These are phyloP conservation scores for Vaccinium darrowii DNA, from an alignment of 148 eudicot genomes.

Conservation along the genomic window DNA sequence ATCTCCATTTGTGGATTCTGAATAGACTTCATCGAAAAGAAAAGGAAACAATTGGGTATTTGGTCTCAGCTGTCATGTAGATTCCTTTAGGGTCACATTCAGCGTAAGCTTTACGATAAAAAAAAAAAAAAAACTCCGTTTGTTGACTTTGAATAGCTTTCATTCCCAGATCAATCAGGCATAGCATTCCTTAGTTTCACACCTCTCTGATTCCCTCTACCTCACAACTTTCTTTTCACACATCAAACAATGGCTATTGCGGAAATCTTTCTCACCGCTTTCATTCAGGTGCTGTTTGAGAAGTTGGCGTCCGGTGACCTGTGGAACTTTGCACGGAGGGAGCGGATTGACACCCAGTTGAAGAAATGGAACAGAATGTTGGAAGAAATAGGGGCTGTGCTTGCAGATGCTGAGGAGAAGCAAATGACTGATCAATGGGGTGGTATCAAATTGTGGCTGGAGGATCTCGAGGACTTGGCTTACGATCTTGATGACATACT, in stretches of 20 bases:
- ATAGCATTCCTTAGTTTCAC: background rate
- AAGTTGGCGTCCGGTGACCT: background rate
- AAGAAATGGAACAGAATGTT: background rate
- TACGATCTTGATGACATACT: background rate
- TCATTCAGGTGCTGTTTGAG: background rate
- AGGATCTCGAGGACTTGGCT: conserved; percentile 1
- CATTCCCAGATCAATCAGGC: background rate
- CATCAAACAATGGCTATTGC: background rate
- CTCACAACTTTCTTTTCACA: background rate
- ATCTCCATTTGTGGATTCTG: background rate
- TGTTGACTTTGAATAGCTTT: too few relatives aligned
- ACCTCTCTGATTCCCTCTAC: background rate
- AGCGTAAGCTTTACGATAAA: too few relatives aligned
- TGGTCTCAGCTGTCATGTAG: too few relatives aligned
- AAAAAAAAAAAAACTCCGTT: too few relatives aligned
- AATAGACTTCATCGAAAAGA: background rate
- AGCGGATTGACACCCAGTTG: background rate
- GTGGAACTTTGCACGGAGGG: background rate
- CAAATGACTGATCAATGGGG: background rate
- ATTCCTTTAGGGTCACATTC: too few relatives aligned
- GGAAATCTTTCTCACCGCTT: background rate
- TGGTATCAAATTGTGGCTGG: background rate
- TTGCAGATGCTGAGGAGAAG: background rate
- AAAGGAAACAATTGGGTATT: too few relatives aligned
- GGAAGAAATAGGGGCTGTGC: background rate